phyloP scores from a whole-genome alignment of 129 eudicot species.

The Ambrosia artemisiifolia region DNA sequence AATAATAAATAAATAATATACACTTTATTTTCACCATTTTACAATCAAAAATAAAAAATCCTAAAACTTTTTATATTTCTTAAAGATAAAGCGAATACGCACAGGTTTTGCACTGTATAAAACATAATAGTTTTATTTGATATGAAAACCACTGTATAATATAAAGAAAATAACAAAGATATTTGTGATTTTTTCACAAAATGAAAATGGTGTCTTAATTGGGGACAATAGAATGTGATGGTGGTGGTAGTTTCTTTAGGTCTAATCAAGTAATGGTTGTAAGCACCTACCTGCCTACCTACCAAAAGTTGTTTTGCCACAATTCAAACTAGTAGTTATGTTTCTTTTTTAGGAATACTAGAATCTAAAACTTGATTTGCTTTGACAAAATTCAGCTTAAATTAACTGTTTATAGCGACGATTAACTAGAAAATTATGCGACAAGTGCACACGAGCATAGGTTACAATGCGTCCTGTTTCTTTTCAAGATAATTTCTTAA shows the following conservation, averaged over 20 bases:
- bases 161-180: background rate
- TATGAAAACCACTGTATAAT: too few species aligned
- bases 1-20: too few species aligned
- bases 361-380: conserved; percentile 18
- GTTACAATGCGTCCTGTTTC: background rate
- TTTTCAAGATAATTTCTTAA: background rate
- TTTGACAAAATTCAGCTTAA: conserved; percentile 14
- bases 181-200: background rate
- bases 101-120: too few species aligned
- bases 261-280: conserved; percentile 3
- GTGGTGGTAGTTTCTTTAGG: background rate
- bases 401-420: background rate
- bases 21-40: too few species aligned
- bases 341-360: conserved; percentile 24
- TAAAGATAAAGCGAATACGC: too few species aligned
- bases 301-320: conserved; percentile 14
- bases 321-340: conserved; percentile 22
- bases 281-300: background rate
- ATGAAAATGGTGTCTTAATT: background rate
- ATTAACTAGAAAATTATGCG: conserved; percentile 1
- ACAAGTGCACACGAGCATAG: background rate
- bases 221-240: background rate
- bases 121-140: too few species aligned
- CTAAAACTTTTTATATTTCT: too few species aligned
- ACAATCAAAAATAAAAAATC: too few species aligned